phyloP scores from a whole-genome alignment of 2,329 filamentous ascomycete genomes.

The Alternaria triticimaculans region DNA sequence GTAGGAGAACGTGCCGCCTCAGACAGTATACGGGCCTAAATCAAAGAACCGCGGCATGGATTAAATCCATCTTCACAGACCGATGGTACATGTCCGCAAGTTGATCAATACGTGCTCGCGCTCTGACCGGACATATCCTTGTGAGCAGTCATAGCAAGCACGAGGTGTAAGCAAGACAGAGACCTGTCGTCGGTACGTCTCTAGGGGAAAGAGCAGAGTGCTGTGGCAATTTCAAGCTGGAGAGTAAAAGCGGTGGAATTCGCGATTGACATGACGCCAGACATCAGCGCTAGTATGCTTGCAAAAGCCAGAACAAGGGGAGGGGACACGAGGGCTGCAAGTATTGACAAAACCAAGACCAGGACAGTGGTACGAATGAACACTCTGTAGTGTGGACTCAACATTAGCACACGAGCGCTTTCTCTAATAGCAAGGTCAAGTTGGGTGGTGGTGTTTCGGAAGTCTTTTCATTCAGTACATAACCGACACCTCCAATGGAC shows the following conservation, averaged over 20 bases:
- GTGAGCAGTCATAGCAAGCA: background rate
- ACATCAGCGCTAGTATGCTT: background rate
- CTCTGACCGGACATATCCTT: background rate
- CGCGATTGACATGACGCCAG: background rate
- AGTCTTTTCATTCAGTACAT: constrained; percentile 47
- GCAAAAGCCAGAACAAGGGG: background rate
- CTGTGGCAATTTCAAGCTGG: background rate
- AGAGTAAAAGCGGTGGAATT: background rate
- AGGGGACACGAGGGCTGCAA: background rate
- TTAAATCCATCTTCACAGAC: background rate
- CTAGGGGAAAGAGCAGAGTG: background rate
- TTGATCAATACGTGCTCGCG: background rate
- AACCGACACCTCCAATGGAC: constrained; percentile 38
- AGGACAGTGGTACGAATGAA: background rate
- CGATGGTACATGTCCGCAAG: background rate
- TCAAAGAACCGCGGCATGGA: background rate
- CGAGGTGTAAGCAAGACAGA: background rate
- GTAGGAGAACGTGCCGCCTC: background rate
- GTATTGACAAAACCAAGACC: background rate
- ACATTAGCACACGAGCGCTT: background rate
- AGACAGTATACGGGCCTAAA: background rate
- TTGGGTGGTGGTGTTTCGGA: constrained; percentile 25
- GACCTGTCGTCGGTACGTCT: background rate
- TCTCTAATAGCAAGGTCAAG: background rate
- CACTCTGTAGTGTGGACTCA: background rate